These are phyloP conservation scores for Pythium aristosporum DNA, from an alignment of 352 stramenopile genomes.

Conservation along the genomic window DNA sequence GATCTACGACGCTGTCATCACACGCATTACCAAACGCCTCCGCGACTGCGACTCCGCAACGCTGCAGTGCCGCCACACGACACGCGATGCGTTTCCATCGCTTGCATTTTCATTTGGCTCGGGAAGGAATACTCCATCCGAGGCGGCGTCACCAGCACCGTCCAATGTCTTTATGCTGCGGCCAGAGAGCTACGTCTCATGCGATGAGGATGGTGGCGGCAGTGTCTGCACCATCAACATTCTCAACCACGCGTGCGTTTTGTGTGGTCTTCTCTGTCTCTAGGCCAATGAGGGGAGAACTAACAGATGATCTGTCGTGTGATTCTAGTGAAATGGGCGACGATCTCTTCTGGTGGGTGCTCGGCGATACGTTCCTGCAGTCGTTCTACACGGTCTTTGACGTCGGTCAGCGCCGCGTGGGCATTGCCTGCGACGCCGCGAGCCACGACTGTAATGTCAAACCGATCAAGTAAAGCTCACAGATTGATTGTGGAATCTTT, in stretches of 20 bases:
- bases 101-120: constrained; percentile 46
- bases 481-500: too few species aligned
- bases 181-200: constrained; percentile 42
- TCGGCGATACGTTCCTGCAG: constrained; percentile 58
- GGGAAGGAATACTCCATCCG: constrained; percentile 2
- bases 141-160: too few species aligned
- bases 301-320: too few species aligned
- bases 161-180: constrained; percentile 44
- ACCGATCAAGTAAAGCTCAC: too few species aligned
- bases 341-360: constrained; percentile 54
- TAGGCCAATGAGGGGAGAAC: too few species aligned
- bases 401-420: constrained; percentile 39
- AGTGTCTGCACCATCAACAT: constrained; percentile 45
- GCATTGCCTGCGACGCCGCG: constrained; percentile 42
- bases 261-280: too few species aligned
- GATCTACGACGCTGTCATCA: constrained; percentile 63
- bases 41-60: constrained; percentile 34
- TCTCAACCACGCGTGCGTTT: constrained; percentile 37
- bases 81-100: constrained; percentile 37
- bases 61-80: constrained; percentile 32
- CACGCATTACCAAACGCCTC: constrained; percentile 56
- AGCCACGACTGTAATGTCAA: constrained; percentile 21
- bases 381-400: constrained; percentile 71
- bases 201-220: constrained; percentile 10
- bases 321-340: constrained; percentile 35